Conservation (phyloP, 805 yeast genomes). For the Candida caryicola region DNA sequence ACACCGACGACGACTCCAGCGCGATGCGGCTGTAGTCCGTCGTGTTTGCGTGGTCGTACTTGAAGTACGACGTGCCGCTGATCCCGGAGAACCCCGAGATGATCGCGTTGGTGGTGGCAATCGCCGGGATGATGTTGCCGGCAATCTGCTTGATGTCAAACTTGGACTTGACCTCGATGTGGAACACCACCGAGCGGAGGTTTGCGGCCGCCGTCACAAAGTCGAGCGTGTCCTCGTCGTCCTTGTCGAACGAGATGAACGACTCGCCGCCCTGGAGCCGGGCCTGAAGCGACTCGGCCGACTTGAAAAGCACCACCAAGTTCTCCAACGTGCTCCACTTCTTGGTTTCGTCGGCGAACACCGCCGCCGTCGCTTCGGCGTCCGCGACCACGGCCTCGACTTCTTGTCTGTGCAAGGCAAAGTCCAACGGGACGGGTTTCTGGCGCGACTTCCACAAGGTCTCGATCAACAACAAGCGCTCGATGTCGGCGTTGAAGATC, state of each 20-base stretch:
- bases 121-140: conserved; percentile 97
- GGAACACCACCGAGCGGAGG: conserved; percentile 66
- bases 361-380: conserved; percentile 5
- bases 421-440: conserved; percentile 63
- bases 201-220: conserved; percentile 88
- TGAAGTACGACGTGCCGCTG: conserved; percentile 58
- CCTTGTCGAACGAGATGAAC: conserved; percentile 78
- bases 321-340: conserved; percentile 66
- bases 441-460: conserved; percentile 74
- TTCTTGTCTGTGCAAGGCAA: conserved; percentile 15
- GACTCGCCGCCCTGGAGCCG: conserved; percentile 43
- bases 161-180: conserved; percentile 67
- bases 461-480: conserved; percentile 65
- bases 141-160: conserved; percentile 94
- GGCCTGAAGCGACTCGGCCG: conserved; percentile 48
- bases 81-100: conserved; percentile 86
- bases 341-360: conserved; percentile 36
- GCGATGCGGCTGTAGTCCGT: conserved; percentile 25
- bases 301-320: conserved; percentile 51
- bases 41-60: conserved; percentile 14
- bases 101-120: conserved; percentile 96
- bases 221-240: conserved; percentile 85
- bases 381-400: conserved; percentile 17
- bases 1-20: conserved; percentile 29
- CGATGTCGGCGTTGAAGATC: conserved; percentile 72